Base-by-base conservation (phyloP, 345 rosid genomes). In the Crucihimalaya himalaica region DNA sequence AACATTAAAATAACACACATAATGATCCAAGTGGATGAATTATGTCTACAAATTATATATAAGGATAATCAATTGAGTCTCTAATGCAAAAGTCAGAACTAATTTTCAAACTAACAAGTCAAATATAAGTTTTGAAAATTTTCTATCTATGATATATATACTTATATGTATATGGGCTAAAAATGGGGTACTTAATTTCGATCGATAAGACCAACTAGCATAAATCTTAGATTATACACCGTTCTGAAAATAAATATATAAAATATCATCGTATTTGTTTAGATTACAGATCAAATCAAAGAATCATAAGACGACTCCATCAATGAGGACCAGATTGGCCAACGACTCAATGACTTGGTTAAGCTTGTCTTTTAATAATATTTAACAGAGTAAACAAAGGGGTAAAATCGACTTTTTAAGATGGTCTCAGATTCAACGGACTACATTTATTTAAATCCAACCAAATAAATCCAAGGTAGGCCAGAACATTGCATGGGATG, bases 21-120 rank as follows among this genome's bases (percentile, higher is more conserved):
- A 52, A 19, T 66, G 61, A 42, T 51, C 63, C 78, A 67, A 59
- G 68, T 75, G 73, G 73, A 31, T 39, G 62, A 58, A 58, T 59
- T 66, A 65, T 73, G 50, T 27, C 23, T 62, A 3, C 4, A 14
- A 46, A 35, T 31, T 18, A 27, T 63, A 5, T 28, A 13, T 13
- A 31, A 8, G 58, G 25, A 9, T 35, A 27, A 74, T 57, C 67
- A 66, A 39, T 4, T 48, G 53, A 35, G 14, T 35, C 4, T 64
- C 58, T 39, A n/a, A 66, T 46, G 60, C 40, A 23, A 74, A 67
- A 51, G 63, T 60, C 69, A 52, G 13, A 60, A 51, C 57, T 75
- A 51, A 53, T 40, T 51, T 60, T 52, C 69, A 75, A 68, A 58
- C 28, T 4, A 74, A n/a, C 25, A 48, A 27, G 4, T 32, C 28